A percentile compares a stretch with the other conserved stretches of the same genome.
Conservation (phyloP, 768 basidiomycete genomes). For the Brasilioporus rufonigricans region DNA sequence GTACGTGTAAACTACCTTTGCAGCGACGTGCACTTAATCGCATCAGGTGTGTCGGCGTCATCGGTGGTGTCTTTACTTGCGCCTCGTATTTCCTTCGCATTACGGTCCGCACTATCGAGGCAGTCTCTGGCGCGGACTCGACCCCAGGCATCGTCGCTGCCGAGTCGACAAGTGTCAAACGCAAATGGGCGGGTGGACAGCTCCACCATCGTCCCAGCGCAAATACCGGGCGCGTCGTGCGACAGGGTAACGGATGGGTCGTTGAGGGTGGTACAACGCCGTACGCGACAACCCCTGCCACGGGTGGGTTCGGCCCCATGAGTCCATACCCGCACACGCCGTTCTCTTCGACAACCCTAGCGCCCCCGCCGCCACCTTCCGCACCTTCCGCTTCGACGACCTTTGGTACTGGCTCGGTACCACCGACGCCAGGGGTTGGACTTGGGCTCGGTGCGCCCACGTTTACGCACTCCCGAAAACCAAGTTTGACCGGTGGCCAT, state of each 20-base stretch:
- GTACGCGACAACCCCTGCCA: conserved; percentile 35
- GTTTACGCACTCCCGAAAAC: conserved; percentile 16
- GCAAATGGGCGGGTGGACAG: conserved; percentile 67
- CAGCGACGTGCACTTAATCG: neutral
- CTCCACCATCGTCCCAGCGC: conserved; percentile 53
- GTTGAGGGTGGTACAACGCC: conserved; percentile 48
- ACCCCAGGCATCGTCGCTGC: conserved; percentile 60
- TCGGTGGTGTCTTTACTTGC: conserved; percentile 90
- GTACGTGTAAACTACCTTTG: conserved; percentile 20
- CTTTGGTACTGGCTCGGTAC: conserved; percentile 30
- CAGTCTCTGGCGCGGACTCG: conserved; percentile 53
- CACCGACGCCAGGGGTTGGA: conserved; percentile 29
- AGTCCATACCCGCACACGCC: conserved; percentile 34
- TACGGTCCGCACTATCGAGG: conserved; percentile 60
- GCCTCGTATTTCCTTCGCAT: conserved; percentile 73
- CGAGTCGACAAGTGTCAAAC: conserved; percentile 58
- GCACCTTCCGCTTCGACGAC: conserved; percentile 28
- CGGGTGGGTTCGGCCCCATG: conserved; percentile 25
- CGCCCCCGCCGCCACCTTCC: neutral
- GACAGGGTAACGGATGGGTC: conserved; percentile 60
- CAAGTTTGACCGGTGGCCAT: too few species aligned
- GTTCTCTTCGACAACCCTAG: conserved; percentile 19
- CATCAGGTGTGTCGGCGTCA: conserved; percentile 78
- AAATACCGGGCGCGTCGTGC: conserved; percentile 40
- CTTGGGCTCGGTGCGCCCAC: conserved; percentile 28